Evolutionary conservation across 108 stramenopile genomes (phyloP), one percentile per base, ranked within the genome.

Genomic region (Skeletonema potamos): DNA sequence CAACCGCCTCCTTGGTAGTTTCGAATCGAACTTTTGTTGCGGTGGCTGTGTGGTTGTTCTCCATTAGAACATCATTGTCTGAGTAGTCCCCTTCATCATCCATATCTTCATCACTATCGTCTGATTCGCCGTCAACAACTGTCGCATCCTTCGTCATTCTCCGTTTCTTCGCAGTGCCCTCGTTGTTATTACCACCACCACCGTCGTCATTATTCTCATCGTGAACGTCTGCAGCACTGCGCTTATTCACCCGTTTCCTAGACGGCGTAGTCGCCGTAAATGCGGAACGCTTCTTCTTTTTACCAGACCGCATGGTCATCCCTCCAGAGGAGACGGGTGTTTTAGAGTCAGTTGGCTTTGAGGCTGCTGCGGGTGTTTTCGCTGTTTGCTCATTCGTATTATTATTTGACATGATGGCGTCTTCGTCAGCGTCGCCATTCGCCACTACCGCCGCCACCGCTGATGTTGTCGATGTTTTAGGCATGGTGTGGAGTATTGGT

Each of bases 301-400:
- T 54, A 54, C 48, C 59, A 54, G 59, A 54, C 46, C 48, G 51
- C 48, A 54, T 54, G 6, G 9, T 22, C 48, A 54, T 54, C 8
- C 48, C 59, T 9, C 59, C 59, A 22, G 59, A 46, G 33, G 59
- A 54, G 17, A 54, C 51, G 9, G 59, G 59, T 54, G 59, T 60
- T 44, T 60, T 60, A 5, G 51, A 17, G 9, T 6, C 59, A 2
- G 59, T 44, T 7, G 59, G 54, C 2, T 60, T 60, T 17, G 59
- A 60, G 17, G 59, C 39, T 7, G 59, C 59, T 20, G 57, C 29
- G 57, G 59, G 48, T 20, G 44, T 46, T 46, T 46, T 4, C 4
- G 44, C 18, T 51, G 48, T 51, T 51, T 4, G 34, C 7, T 34
- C 34, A 34, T 46, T 2, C 13, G 15, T 44, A 4, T 6, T 2